Base-by-base conservation (phyloP, 768 basidiomycete species). In the Galerina marginata region DNA sequence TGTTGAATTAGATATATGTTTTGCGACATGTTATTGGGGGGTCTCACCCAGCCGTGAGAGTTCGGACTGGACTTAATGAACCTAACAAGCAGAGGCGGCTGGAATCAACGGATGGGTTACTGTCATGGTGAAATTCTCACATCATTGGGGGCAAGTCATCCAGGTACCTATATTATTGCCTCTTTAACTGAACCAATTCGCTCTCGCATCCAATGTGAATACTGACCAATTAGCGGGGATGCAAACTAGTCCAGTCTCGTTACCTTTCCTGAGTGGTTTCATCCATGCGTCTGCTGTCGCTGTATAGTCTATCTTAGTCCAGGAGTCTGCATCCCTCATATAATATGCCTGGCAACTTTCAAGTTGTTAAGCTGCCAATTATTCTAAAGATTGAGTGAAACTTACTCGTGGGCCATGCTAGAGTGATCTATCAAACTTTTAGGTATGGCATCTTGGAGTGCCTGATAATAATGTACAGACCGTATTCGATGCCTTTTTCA, bases 101-200 rank as follows among this genome's bases (percentile, higher is more conserved):
- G 2, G 29, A 33, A 33, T 33, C 5, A 33, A 33, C 29, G 29
- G 29, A 33, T 33, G 5, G 7, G 29, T 33, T 33, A 33, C 29
- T 33, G 7, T 11, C 14, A 33, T 38, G 37, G 50, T 52, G 14
- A 38, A n/a, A 36, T 37, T 62, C 80, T 59, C 57, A 86, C 87
- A 89, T 87, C 86, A 89, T 86, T 0, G 89, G 89, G 9, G 89
- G 89, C 14, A 92, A 77, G 69, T 91, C 90, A 56, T 91, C 89
- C 15, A 90, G 77, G 71, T 88, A 86, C 83, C 84, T 84, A 42
- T 33, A 12, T 3, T 12, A 29, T 4, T 20, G 20, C 20, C 20
- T 33, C 15, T 15, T n/a, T 25, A n/a, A 29, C 9, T 52, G 37
- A 33, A 23, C 33, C 58, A 26, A 45, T 23, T 25, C 23, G 15